These are phyloP conservation scores for Globisporangium nunn DNA, from an alignment of 352 stramenopile genomes.

Conservation along the genomic window DNA sequence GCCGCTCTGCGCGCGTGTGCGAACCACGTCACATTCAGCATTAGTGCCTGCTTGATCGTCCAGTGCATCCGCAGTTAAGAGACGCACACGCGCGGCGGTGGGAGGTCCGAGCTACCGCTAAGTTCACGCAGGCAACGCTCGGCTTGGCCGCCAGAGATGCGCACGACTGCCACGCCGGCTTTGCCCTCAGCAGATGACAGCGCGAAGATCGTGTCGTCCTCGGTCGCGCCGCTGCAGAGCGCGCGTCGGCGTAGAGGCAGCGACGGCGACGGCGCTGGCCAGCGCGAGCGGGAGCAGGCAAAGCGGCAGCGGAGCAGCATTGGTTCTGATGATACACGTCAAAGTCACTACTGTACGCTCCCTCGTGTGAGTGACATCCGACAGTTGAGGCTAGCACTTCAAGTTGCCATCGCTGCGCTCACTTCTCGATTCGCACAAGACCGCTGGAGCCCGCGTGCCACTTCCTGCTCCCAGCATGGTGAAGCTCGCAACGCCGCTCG, in stretches of 20 bases:
- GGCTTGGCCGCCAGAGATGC: constrained; percentile 78
- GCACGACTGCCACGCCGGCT: constrained; percentile 83
- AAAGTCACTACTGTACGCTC: neutral
- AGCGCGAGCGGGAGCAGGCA: neutral
- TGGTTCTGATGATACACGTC: neutral
- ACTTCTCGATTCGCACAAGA: neutral
- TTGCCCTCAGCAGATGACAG: constrained; percentile 83
- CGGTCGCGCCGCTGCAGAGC: constrained; percentile 13
- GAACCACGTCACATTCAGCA: no score
- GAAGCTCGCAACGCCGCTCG: neutral
- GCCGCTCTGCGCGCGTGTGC: constrained; percentile 26
- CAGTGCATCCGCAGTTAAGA: neutral
- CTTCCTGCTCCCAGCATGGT: neutral
- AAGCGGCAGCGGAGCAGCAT: neutral
- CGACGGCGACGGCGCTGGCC: neutral
- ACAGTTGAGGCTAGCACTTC: neutral
- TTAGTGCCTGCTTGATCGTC: no score
- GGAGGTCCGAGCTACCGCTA: constrained; percentile 30
- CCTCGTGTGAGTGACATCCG: neutral
- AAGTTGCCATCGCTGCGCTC: neutral
- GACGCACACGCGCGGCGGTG: constrained; percentile 39
- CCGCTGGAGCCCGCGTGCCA: neutral
- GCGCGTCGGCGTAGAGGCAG: neutral
- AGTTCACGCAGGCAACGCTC: constrained; percentile 58
- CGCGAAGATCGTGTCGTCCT: constrained; percentile 88